A percentile compares a stretch with the other conserved stretches of the same genome.
Evolutionary conservation across 1,284 basidiomycete genomes (phyloP).

Genomic region (Blastosporella zonata): DNA sequence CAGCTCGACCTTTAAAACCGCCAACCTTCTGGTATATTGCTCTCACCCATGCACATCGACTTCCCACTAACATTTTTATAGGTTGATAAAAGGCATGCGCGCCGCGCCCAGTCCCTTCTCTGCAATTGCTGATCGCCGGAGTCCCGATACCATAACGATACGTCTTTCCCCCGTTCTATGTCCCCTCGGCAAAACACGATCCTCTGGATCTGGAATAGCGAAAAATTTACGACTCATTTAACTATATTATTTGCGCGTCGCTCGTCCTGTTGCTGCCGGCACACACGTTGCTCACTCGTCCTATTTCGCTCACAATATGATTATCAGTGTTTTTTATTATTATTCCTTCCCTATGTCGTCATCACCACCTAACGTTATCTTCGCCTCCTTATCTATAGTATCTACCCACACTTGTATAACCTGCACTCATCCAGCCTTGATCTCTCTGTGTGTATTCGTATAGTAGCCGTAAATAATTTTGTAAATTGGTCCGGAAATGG

Average conservation of each 20-base stretch:
- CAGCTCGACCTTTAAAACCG: constrained; percentile 80
- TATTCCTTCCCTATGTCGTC: constrained; percentile 1
- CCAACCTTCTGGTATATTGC: constrained; percentile 65
- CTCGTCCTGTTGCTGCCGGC: not conserved
- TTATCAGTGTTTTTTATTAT: not conserved
- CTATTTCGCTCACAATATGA: not conserved
- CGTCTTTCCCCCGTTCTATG: not conserved
- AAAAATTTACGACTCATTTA: not conserved
- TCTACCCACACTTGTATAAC: constrained; percentile 8
- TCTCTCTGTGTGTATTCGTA: constrained; percentile 12
- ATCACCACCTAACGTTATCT: constrained; percentile 10
- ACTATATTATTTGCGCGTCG: not conserved
- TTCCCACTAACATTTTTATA: constrained; percentile 18
- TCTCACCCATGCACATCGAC: not conserved
- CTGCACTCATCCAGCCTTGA: not conserved
- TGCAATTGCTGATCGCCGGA: constrained; percentile 33
- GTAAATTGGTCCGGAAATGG: too few relatives aligned
- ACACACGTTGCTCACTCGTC: not conserved
- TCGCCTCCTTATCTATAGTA: constrained; percentile 16
- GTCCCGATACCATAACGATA: constrained; percentile 3
- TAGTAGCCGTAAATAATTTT: not conserved
- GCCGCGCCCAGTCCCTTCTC: constrained; percentile 42
- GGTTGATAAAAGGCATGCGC: constrained; percentile 45
- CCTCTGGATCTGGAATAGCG: not conserved
- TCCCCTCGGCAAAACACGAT: not conserved